A percentile compares a stretch with the other conserved stretches of the same genome.
phyloP scores from a whole-genome alignment of 257 asterid genomes.

The Solanum lycopersicoides region DNA sequence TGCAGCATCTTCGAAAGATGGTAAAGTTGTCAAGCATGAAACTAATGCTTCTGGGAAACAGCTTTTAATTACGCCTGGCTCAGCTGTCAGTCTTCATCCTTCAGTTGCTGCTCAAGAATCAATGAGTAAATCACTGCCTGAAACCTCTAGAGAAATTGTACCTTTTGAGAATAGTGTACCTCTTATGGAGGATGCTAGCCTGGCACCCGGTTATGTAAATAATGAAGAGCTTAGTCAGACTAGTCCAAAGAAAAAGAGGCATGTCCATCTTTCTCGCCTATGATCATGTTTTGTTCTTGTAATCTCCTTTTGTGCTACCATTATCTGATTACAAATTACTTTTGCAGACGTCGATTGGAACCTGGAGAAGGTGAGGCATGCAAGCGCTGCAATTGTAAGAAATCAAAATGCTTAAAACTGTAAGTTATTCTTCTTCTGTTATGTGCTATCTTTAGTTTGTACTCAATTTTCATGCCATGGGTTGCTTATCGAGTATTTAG shows the following conservation, averaged over 20 bases:
- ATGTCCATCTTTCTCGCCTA: conserved; percentile 1
- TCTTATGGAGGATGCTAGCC: conserved; percentile 36
- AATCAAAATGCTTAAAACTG: conserved; percentile 96
- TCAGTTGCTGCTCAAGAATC: conserved; percentile 27
- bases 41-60: conserved; percentile 41
- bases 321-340: conserved; percentile 5
- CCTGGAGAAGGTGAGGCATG: conserved; percentile 60
- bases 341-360: conserved; percentile 55
- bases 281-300: neutral
- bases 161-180: conserved; percentile 24
- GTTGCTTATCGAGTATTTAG: neutral
- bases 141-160: conserved; percentile 23
- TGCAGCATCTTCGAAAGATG: conserved; percentile 63
- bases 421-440: conserved; percentile 24
- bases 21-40: conserved; percentile 35
- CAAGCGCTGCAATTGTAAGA: conserved; percentile 95
- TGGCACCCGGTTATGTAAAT: conserved; percentile 19
- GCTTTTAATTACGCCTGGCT: conserved; percentile 46
- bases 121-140: conserved; percentile 13
- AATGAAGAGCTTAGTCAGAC: conserved; percentile 54
- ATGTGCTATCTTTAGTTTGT: neutral
- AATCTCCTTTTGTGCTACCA: neutral
- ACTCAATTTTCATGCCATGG: neutral
- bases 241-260: conserved; percentile 93
- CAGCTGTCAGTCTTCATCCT: conserved; percentile 33